phyloP scores from a whole-genome alignment of 305 asterid genomes.

The Withania somnifera region DNA sequence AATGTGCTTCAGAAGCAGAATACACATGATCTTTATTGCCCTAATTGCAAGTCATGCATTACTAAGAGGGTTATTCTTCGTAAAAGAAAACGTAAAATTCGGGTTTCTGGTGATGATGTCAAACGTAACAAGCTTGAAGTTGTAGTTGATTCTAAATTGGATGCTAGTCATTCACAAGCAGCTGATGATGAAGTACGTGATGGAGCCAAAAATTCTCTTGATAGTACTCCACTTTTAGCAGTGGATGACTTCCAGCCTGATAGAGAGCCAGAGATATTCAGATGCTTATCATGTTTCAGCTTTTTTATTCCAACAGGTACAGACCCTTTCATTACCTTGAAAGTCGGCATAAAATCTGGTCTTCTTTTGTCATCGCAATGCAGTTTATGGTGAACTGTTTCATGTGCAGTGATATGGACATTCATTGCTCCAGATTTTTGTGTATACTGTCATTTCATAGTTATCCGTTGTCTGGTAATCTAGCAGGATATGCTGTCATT shows the following conservation, averaged over 20 bases:
- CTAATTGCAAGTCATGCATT: slow-evolving; percentile 86
- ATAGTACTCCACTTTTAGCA: slow-evolving; percentile 17
- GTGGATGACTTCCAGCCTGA: slow-evolving; percentile 27
- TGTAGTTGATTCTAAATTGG: slow-evolving; percentile 8
- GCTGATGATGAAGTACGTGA: slow-evolving; percentile 16
- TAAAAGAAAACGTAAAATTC: slow-evolving; percentile 56
- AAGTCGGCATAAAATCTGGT: neutral
- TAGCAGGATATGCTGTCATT: neutral
- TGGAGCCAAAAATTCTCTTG: slow-evolving; percentile 8
- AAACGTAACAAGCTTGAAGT: slow-evolving; percentile 37
- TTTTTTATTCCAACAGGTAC: slow-evolving; percentile 72
- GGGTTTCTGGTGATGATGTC: slow-evolving; percentile 30
- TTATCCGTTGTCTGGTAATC: neutral
- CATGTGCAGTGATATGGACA: neutral
- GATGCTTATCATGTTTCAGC: slow-evolving; percentile 91
- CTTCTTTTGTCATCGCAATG: neutral
- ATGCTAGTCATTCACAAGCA: slow-evolving; percentile 8
- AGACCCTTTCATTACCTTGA: neutral
- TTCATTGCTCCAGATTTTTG: neutral
- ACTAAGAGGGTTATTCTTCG: slow-evolving; percentile 76
- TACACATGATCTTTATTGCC: slow-evolving; percentile 81
- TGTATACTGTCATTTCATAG: neutral
- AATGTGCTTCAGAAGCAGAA: slow-evolving; percentile 49
- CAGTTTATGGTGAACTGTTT: neutral
- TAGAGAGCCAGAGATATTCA: slow-evolving; percentile 50